Evolutionary conservation across 495 filamentous ascomycete genomes (phyloP), one percentile per base, ranked within the genome.

Genomic region (Daldinia grandis): DNA sequence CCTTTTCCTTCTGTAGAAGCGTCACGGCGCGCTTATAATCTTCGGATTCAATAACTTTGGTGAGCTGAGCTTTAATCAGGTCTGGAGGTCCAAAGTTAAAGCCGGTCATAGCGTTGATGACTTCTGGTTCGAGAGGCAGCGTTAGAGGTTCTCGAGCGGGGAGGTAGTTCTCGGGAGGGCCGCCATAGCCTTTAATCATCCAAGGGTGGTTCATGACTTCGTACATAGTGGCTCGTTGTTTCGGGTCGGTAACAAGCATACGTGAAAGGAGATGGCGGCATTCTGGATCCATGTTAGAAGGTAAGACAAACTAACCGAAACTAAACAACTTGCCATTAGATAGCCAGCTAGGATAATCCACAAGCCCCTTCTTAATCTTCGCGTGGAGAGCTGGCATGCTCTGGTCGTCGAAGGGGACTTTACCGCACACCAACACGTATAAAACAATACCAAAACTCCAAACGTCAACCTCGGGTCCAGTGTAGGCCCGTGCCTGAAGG

Each of bases 401-500:
- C 79, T 99, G 95, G 73, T 99, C 95, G 76, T 99, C 95, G 76
- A 99, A 99, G 2, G 95, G 95, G 4, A 99, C 95, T 78, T 98
- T 99, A 8, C 95, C 95, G 78, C 95, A 99, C 9, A 98, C 95
- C 55, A 99, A 80, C 56, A 99, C 95, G 72, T 98, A 99, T 21
- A 99, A 84, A n/a, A 99, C 95, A 75, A 99, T 97, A 4, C 95
- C 95, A 81, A 99, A 98, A 80, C 96, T 98, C 95, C 95, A 99
- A 1, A 98, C 88, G 76, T 99, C 95, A 14, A 99, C 95, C 76
- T 99, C 95, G 1, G 95, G 95, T 0, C 95, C 95, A 4, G 93
- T 95, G 71, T 99, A 99, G 42, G 94, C 92, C 74, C 90, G 91
- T 24, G 95, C 95, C 73, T 98, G 95, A 21, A 99, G 84, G 58